Evolutionary conservation across 2,329 filamentous ascomycete species (phyloP).

Genomic region (Fusarium pseudocircinatum): DNA sequence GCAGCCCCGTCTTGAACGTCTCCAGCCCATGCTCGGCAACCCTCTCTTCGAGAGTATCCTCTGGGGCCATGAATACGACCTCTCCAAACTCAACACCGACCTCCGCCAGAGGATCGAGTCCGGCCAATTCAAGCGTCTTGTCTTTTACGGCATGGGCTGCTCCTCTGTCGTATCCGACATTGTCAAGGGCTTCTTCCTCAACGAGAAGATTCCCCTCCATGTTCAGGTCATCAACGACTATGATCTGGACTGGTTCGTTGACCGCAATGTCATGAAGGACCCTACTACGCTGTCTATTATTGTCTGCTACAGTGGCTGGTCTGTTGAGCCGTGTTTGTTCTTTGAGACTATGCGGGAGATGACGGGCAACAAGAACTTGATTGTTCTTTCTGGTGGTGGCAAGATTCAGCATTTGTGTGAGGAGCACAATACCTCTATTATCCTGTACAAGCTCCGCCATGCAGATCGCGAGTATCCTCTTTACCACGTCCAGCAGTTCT

Average conservation of each 20-base stretch:
- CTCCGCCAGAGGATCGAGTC: neutral
- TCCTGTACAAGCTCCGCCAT: neutral
- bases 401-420: neutral
- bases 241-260: neutral
- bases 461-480: neutral
- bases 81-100: neutral
- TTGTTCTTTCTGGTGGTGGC: neutral
- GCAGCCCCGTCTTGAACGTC: neutral
- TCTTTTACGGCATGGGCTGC: neutral
- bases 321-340: neutral
- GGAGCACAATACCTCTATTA: neutral
- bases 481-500: neutral
- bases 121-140: neutral
- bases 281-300: neutral
- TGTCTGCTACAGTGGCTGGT: neutral
- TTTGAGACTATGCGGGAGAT: neutral
- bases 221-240: neutral
- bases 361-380: neutral
- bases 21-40: conserved; percentile 3
- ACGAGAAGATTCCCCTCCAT: neutral
- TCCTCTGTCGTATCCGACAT: neutral
- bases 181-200: neutral
- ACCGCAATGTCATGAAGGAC: neutral
- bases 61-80: conserved; percentile 3
- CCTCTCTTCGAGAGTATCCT: conserved; percentile 2